These are phyloP conservation scores for Euphorbia celastroides DNA, from an alignment of 441 rosid species.

Conservation along the genomic window DNA sequence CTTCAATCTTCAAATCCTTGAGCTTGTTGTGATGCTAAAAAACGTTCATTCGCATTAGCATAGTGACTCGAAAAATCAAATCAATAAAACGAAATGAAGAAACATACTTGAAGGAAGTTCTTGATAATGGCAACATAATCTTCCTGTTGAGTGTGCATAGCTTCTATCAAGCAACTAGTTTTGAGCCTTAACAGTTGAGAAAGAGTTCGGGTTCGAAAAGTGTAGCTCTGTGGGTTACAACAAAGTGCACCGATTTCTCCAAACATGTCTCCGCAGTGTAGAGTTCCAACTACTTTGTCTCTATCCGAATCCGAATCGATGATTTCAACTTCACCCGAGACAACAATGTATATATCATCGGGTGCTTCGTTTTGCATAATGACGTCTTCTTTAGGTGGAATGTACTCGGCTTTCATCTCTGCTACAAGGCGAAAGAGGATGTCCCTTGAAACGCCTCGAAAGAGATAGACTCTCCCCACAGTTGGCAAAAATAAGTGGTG, in stretches of 20 bases:
- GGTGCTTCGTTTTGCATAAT: conserved; percentile 85
- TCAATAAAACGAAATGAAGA: too few species aligned
- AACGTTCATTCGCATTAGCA: background rate
- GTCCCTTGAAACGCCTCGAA: conserved; percentile 62
- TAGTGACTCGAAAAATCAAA: background rate
- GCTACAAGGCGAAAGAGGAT: conserved; percentile 66
- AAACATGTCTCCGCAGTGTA: conserved; percentile 63
- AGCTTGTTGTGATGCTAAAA: conserved; percentile 57
- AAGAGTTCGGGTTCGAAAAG: conserved; percentile 67
- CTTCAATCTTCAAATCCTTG: conserved; percentile 43
- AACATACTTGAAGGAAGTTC: too few species aligned
- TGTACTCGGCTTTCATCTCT: conserved; percentile 77
- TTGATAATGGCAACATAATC: conserved; percentile 59
- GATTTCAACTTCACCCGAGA: conserved; percentile 73
- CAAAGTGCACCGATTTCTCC: conserved; percentile 87
- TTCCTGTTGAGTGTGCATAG: conserved; percentile 56
- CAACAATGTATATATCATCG: conserved; percentile 78
- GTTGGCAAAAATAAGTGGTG: conserved; percentile 62
- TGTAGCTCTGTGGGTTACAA: conserved; percentile 56
- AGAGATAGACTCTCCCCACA: conserved; percentile 61
- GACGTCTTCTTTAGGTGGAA: conserved; percentile 89
- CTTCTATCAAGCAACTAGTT: conserved; percentile 52
- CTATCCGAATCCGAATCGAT: conserved; percentile 52
- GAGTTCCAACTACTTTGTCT: conserved; percentile 47
- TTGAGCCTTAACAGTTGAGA: conserved; percentile 76